Evolutionary conservation across 768 basidiomycete species (phyloP).

Genomic region (Lanmaoa rubissima): DNA sequence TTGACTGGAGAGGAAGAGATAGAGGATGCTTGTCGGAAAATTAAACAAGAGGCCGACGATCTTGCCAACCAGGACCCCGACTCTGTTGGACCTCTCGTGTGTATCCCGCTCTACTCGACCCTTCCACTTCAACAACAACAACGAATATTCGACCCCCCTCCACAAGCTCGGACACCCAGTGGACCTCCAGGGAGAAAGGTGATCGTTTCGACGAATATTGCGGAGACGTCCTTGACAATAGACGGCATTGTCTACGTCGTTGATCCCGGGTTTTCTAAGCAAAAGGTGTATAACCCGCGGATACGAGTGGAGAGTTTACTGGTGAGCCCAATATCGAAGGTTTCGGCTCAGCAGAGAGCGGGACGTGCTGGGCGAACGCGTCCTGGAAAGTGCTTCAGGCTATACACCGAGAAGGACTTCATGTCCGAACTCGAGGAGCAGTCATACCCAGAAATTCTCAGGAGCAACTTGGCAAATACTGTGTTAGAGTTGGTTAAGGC

Average conservation of each 20-base stretch:
- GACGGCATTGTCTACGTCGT: constrained; percentile 99
- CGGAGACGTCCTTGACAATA: constrained; percentile 96
- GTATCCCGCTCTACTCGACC: constrained; percentile 93
- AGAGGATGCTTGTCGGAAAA: constrained; percentile 92
- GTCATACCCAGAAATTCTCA: constrained; percentile 93
- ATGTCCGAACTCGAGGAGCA: constrained; percentile 95
- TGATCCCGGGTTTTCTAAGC: constrained; percentile 96
- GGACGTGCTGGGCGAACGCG: constrained; percentile 95
- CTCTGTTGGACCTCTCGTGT: constrained; percentile 80
- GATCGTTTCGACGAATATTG: constrained; percentile 95
- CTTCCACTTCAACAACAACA: constrained; percentile 95
- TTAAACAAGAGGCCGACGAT: constrained; percentile 88
- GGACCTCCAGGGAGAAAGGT: constrained; percentile 91
- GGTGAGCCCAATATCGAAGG: constrained; percentile 97
- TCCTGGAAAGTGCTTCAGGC: constrained; percentile 94
- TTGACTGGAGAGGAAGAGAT: constrained; percentile 98
- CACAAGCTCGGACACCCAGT: constrained; percentile 52
- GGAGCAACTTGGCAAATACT: constrained; percentile 91
- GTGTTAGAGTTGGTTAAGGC: constrained; percentile 93
- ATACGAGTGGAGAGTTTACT: constrained; percentile 93
- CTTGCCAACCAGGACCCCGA: constrained; percentile 67
- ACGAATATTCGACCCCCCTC: constrained; percentile 91
- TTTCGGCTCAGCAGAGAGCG: constrained; percentile 92
- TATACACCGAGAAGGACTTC: constrained; percentile 98
- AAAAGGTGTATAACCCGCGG: constrained; percentile 97